Conservation (phyloP, 257 asterid species). For the Nicotiana otophora region DNA sequence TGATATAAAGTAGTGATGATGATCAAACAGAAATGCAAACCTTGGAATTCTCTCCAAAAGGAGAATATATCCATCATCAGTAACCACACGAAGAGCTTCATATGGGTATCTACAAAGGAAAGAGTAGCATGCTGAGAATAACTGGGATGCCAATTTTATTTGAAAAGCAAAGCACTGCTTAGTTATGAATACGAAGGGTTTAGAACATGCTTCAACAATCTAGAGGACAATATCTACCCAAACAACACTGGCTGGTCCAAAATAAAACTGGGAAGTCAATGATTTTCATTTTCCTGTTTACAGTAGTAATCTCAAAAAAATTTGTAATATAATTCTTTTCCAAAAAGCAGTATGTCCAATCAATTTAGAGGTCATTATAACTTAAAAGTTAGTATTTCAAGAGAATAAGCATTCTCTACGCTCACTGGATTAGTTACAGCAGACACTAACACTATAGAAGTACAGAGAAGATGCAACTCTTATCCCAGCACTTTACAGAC, state of each 20-base stretch:
- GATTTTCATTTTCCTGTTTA: background rate
- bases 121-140: background rate
- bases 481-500: background rate
- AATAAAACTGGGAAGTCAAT: background rate
- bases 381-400: background rate
- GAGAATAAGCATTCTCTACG: background rate
- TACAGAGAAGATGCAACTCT: background rate
- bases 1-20: background rate
- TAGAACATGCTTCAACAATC: background rate
- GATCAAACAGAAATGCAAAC: conserved; percentile 26
- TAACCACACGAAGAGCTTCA: conserved; percentile 86
- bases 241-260: background rate
- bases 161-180: background rate
- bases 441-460: background rate
- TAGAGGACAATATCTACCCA: background rate
- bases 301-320: background rate
- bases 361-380: background rate
- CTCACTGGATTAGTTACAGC: background rate
- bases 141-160: background rate
- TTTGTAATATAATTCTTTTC: background rate
- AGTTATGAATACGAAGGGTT: background rate
- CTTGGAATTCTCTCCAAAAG: conserved; percentile 95
- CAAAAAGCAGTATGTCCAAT: background rate
- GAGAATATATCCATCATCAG: conserved; percentile 93
- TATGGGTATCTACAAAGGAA: conserved; percentile 70